Percentiles rank a stretch among this genome's conserved stretches.
Conservation (phyloP, 495 filamentous ascomycete species). For the Penicillium daleae region DNA sequence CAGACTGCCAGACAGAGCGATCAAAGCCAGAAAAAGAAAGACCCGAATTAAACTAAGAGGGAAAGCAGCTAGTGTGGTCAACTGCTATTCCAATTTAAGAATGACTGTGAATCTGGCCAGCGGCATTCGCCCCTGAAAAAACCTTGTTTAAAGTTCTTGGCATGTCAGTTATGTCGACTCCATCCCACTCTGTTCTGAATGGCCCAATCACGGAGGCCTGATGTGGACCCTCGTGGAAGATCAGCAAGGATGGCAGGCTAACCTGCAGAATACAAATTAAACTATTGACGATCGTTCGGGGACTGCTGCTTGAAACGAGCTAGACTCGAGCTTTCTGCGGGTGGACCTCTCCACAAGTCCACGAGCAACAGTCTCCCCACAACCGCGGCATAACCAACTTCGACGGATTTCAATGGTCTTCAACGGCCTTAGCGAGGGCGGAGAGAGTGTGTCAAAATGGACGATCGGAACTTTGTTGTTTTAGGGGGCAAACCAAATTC, state of each 20-base stretch:
- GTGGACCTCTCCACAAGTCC: neutral
- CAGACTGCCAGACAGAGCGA: neutral
- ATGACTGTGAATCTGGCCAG: neutral
- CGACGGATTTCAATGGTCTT: neutral
- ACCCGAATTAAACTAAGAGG: neutral
- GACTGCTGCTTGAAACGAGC: conserved; percentile 10
- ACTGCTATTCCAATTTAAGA: neutral
- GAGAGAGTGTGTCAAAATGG: neutral
- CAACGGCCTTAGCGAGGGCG: neutral
- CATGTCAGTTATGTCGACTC: neutral
- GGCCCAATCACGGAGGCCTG: neutral
- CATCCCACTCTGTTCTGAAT: neutral
- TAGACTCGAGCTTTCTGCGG: neutral
- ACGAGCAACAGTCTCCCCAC: neutral
- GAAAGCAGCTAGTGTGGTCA: neutral
- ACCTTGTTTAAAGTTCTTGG: neutral
- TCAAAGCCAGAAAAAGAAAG: neutral
- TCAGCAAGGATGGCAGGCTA: conserved; percentile 12
- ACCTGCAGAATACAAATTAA: conserved; percentile 8
- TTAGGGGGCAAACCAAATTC: neutral
- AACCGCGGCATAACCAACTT: conserved; percentile 3
- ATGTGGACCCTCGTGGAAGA: neutral
- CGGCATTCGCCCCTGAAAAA: neutral
- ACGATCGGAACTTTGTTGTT: neutral
- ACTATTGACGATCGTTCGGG: conserved; percentile 17